Base-by-base conservation (phyloP, 805 yeast species). In the Yueomyces sp. region DNA sequence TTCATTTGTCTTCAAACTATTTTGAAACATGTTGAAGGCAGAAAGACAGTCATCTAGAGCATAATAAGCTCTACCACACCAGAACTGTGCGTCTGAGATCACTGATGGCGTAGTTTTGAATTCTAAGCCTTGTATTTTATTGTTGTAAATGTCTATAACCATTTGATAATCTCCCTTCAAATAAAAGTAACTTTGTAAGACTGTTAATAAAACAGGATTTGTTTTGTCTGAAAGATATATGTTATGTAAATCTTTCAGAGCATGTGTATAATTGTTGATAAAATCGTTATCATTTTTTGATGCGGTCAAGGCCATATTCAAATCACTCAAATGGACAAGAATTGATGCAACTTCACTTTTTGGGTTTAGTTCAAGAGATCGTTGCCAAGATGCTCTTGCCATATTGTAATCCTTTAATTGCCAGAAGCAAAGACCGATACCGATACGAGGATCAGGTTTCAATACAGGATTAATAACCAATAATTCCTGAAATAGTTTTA, bases 361-460 rank as follows among this genome's bases (percentile, higher is more conserved):
- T 3, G 81, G 77, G 49, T 81, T 76, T 38, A 90, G 62, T 56
- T 80, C 82, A 32, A 79, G 63, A 1, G 85, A 73, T 55, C 96
- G 74, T 48, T 75, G 73, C 96, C 97, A 92, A 0, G 97, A 81
- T 41, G 67, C 66, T 5, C 73, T 56, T 0, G 98, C 97, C 67
- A 85, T 73, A 42, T 73, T 73, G 49, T 76, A 74, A 59, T 85
- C 94, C 42, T 81, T 81, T 48, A 92, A 66, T 47, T 76, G 76
- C 96, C 96, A 92, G 58, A 80, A 90, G 62, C 96, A 88, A 50
- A 92, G 66, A 34, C 98, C 99, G 47, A 90, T 77, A 30, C 97
- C 99, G 47, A 92, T 73, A 62, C 99, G 72, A 26, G 96, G 94
- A 64, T 90, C 96, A 4, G 97, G 96, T 52, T 74, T 74, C 52